Conservation (phyloP, 441 rosid species). For the Corymbia citriodora region DNA sequence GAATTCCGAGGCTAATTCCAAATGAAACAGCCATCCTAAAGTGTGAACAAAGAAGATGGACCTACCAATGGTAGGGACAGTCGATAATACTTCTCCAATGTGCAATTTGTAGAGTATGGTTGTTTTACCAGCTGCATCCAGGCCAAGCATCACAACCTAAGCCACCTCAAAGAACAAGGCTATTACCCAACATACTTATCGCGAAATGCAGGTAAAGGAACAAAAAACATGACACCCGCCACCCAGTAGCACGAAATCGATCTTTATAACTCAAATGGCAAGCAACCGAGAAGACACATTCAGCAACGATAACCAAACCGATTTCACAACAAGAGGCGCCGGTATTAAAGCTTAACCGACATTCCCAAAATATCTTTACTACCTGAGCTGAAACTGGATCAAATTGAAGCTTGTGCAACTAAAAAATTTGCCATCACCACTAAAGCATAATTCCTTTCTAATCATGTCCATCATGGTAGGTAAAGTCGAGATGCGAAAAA, state of each 20-base stretch:
- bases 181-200: background rate
- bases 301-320: background rate
- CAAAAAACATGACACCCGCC: background rate
- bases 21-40: background rate
- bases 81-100: conserved; percentile 92
- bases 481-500: background rate
- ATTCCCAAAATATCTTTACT: background rate
- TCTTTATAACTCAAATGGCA: background rate
- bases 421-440: background rate
- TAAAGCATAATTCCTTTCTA: background rate
- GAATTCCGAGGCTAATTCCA: background rate
- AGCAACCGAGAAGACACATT: background rate
- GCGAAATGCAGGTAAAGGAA: background rate
- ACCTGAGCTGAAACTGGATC: background rate
- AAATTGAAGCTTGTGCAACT: background rate
- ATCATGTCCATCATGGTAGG: background rate
- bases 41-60: conserved; percentile 1
- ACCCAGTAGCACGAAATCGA: background rate
- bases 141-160: conserved; percentile 94
- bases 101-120: conserved; percentile 93
- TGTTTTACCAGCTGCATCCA: conserved; percentile 97
- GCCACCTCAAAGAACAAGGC: background rate
- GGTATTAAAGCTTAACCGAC: background rate
- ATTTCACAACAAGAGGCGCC: background rate
- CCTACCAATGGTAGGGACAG: conserved; percentile 93